Evolutionary conservation across 2,329 filamentous ascomycete genomes (phyloP).

Genomic region (Aschersonia sp.): DNA sequence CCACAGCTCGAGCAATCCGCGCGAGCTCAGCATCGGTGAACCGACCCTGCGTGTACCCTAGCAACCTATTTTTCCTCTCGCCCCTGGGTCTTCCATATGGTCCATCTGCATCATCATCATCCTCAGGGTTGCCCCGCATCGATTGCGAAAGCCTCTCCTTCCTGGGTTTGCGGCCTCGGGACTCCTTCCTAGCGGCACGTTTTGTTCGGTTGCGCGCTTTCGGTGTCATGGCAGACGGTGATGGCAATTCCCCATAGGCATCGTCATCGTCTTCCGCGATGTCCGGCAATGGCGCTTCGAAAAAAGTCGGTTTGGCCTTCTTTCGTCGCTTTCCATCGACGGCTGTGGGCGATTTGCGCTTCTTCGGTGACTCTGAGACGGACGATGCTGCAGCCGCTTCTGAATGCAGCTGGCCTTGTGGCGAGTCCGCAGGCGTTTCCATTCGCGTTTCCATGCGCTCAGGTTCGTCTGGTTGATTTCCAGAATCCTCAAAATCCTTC

Average conservation of each 20-base stretch:
- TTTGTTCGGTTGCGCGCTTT: constrained; percentile 16
- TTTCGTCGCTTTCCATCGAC: constrained; percentile 13
- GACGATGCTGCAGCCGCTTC: no score
- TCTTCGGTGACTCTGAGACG: neutral
- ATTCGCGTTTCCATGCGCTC: no score
- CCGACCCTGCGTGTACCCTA: constrained; percentile 20
- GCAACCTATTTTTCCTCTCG: constrained; percentile 11
- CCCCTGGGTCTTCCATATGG: constrained; percentile 5
- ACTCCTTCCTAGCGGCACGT: constrained; percentile 12
- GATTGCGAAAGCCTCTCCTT: constrained; percentile 8
- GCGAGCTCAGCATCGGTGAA: constrained; percentile 29
- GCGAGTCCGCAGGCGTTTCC: no score
- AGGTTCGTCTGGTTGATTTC: no score
- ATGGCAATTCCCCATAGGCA: constrained; percentile 13
- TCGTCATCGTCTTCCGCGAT: constrained; percentile 6
- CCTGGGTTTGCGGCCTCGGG: constrained; percentile 6
- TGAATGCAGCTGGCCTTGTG: no score
- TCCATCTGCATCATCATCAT: constrained; percentile 6
- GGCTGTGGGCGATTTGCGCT: neutral
- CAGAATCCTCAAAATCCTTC: no score
- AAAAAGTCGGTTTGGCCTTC: constrained; percentile 34
- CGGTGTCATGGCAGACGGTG: constrained; percentile 16
- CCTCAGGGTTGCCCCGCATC: constrained; percentile 8
- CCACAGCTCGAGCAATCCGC: constrained; percentile 25
- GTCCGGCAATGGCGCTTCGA: constrained; percentile 15